A percentile compares a stretch with the other conserved stretches of the same genome.
phyloP scores from a whole-genome alignment of 1,139 yeast species.

The Hyphopichia burtonii region DNA sequence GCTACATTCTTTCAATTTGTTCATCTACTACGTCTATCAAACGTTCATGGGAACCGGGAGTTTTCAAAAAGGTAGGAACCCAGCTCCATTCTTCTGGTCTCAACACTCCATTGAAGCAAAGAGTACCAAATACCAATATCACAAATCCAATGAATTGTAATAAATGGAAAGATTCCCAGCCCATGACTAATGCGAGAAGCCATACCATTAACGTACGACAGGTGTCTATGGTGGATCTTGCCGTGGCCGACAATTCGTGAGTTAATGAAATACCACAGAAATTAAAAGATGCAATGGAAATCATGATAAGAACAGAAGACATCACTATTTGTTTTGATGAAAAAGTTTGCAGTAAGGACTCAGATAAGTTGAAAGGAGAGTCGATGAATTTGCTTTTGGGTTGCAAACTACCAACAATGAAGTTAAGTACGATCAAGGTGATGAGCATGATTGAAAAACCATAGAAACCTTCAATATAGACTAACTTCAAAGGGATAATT shows the following conservation, averaged over 20 bases:
- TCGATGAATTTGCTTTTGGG: conserved; percentile 31
- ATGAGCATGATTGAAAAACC: conserved; percentile 51
- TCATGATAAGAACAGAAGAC: conserved; percentile 65
- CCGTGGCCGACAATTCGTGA: conserved; percentile 65
- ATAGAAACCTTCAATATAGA: conserved; percentile 73
- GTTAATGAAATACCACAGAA: conserved; percentile 75
- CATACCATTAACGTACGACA: conserved; percentile 76
- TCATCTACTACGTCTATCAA: conserved; percentile 10
- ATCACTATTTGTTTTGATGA: conserved; percentile 39
- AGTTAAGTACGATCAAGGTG: conserved; percentile 44
- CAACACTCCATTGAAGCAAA: conserved; percentile 71
- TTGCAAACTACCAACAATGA: conserved; percentile 36
- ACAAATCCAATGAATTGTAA: conserved; percentile 67
- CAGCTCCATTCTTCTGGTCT: conserved; percentile 44
- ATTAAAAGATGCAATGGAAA: conserved; percentile 71
- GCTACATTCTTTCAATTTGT: conserved; percentile 9
- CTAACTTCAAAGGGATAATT: conserved; percentile 64
- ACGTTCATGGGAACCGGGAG: conserved; percentile 5
- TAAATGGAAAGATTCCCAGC: conserved; percentile 71
- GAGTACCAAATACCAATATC: conserved; percentile 67
- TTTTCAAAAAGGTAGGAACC: conserved; percentile 46
- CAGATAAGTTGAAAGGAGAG: conserved; percentile 57
- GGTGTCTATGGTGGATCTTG: conserved; percentile 78
- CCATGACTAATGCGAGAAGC: conserved; percentile 69
- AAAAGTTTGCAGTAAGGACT: conserved; percentile 53